Evolutionary conservation across 139 green algal species (phyloP).

Genomic region (Raphidocelis subcapitata): DNA sequence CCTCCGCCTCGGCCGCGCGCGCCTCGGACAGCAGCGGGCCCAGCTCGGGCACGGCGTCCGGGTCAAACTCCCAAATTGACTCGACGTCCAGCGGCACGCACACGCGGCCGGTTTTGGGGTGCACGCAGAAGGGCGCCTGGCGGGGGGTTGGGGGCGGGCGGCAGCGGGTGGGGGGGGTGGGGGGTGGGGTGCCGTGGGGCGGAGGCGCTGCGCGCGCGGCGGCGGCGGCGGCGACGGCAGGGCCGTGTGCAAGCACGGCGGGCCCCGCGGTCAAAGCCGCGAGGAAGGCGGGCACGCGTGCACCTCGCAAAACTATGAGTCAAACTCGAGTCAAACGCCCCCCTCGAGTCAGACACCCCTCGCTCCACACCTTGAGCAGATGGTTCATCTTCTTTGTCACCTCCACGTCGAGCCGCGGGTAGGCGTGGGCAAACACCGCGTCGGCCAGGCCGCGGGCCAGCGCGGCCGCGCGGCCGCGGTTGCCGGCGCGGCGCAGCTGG

Average conservation of each 20-base stretch:
- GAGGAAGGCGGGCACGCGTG: too few relatives aligned
- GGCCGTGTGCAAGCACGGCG: too few relatives aligned
- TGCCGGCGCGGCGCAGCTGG: too few relatives aligned
- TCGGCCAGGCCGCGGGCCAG: slow-evolving; percentile 32
- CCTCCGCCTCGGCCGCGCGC: background rate
- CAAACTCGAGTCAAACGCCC: background rate
- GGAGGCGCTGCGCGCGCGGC: too few relatives aligned
- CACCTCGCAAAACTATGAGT: too few relatives aligned
- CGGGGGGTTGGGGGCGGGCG: background rate
- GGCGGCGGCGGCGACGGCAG: too few relatives aligned
- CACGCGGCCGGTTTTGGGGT: slow-evolving; percentile 98
- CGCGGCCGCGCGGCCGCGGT: background rate
- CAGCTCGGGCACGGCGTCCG: slow-evolving; percentile 41
- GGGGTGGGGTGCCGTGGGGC: too few relatives aligned
- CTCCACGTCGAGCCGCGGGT: slow-evolving; percentile 96
- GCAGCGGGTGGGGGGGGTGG: too few relatives aligned
- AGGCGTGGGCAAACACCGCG: slow-evolving; percentile 84
- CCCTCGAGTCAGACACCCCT: background rate
- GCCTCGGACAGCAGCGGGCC: background rate
- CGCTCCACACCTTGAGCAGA: slow-evolving; percentile 92
- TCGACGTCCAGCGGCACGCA: slow-evolving; percentile 94
- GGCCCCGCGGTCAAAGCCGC: too few relatives aligned
- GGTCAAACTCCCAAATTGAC: slow-evolving; percentile 80
- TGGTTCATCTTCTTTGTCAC: slow-evolving; percentile 99
- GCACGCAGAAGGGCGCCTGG: slow-evolving; percentile 95